A percentile compares a stretch with the other conserved stretches of the same genome.
Evolutionary conservation across 2,329 filamentous ascomycete genomes (phyloP).

Genomic region (Colletotrichum spinosum): DNA sequence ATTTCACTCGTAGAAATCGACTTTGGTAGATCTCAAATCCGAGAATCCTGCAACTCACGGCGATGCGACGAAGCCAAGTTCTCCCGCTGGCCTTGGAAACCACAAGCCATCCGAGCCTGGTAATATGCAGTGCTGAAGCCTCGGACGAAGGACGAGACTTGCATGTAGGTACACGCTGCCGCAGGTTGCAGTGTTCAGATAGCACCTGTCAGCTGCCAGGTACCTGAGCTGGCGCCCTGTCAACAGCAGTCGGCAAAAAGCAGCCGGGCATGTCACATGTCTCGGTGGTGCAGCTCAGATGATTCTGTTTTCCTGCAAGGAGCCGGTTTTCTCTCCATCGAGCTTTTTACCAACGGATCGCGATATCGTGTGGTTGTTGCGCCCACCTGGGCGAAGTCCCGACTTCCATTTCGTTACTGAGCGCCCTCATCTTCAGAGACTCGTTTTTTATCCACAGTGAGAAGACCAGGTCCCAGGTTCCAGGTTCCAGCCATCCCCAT

Average conservation of each 20-base stretch:
- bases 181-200: conserved; percentile 18
- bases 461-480: conserved; percentile 8
- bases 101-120: neutral
- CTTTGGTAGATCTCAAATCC: no score
- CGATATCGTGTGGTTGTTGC: neutral
- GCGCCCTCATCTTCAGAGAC: no score
- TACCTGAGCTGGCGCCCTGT: conserved; percentile 18
- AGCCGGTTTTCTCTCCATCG: conserved; percentile 8
- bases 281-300: conserved; percentile 15
- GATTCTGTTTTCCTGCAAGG: conserved; percentile 14
- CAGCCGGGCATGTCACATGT: conserved; percentile 10
- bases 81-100: conserved; percentile 21
- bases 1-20: no score
- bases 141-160: conserved; percentile 8
- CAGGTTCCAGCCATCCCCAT: conserved; percentile 15
- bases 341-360: conserved; percentile 12
- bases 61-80: conserved; percentile 7
- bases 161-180: neutral
- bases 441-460: conserved; percentile 1
- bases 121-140: conserved; percentile 9
- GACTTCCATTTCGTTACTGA: no score
- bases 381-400: no score
- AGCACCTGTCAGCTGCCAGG: conserved; percentile 33
- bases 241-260: neutral
- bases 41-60: neutral